Conservation (phyloP, 2,329 filamentous ascomycete genomes). For the Calonectria crousiana region DNA sequence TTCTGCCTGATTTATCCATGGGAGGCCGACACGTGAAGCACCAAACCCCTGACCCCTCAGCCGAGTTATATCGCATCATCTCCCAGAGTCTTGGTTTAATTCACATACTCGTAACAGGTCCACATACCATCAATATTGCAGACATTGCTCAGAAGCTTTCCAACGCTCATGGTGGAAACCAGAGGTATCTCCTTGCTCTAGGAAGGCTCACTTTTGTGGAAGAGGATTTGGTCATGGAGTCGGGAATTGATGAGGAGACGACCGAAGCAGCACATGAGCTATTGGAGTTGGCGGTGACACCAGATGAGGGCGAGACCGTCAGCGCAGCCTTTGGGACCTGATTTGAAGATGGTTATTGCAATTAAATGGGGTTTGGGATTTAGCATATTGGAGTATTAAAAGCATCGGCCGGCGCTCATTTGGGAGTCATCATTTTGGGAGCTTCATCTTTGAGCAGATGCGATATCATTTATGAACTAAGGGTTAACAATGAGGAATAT, state of each 20-base stretch:
- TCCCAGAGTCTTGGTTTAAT: slow-evolving; percentile 62
- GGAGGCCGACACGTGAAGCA: background rate
- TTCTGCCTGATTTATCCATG: slow-evolving; percentile 43
- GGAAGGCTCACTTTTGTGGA: slow-evolving; percentile 87
- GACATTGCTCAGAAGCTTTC: slow-evolving; percentile 80
- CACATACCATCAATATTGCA: slow-evolving; percentile 56
- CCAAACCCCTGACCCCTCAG: slow-evolving; percentile 33
- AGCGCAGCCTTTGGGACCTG: slow-evolving; percentile 56
- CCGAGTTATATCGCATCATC: slow-evolving; percentile 59
- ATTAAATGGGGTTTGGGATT: background rate
- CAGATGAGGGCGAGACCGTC: slow-evolving; percentile 70
- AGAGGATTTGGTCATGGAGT: slow-evolving; percentile 82
- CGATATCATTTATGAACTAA: slow-evolving; percentile 4
- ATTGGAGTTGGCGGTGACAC: slow-evolving; percentile 83
- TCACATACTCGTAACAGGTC: slow-evolving; percentile 65
- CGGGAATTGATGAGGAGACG: slow-evolving; percentile 81
- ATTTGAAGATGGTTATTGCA: slow-evolving; percentile 2
- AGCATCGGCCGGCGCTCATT: background rate
- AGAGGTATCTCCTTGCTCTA: slow-evolving; percentile 85
- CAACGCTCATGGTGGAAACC: slow-evolving; percentile 77
- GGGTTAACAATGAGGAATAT: background rate
- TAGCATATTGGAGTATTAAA: slow-evolving; percentile 8
- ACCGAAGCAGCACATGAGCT: slow-evolving; percentile 85
- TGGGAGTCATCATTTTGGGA: background rate
- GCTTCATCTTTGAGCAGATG: background rate